A percentile compares a stretch with the other conserved stretches of the same genome.
Conservation (phyloP, 768 basidiomycete genomes). For the Pisolithus orientalis region DNA sequence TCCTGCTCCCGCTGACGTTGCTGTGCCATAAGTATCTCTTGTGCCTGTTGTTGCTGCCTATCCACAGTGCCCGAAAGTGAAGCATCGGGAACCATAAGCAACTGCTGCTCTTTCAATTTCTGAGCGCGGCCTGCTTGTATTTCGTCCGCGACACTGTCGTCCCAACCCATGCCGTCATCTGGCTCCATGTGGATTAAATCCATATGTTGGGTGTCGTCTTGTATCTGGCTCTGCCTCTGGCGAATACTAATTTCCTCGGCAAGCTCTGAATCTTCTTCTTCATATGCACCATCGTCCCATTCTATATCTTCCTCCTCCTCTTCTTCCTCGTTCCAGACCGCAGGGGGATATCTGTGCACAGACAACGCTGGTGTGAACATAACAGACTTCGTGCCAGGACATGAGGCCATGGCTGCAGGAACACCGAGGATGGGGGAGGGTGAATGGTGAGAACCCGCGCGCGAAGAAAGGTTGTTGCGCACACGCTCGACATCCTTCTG, state of each 20-base stretch:
- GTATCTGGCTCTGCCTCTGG: constrained; percentile 32
- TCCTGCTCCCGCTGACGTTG: constrained; percentile 31
- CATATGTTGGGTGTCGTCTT: constrained; percentile 22
- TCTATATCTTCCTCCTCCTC: constrained; percentile 48
- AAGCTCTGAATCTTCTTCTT: constrained; percentile 63
- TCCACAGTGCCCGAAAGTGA: constrained; percentile 31
- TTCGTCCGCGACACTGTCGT: constrained; percentile 57
- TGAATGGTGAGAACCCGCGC: constrained; percentile 42
- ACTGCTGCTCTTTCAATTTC: constrained; percentile 18
- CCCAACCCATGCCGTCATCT: constrained; percentile 88
- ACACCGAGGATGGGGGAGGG: constrained; percentile 41
- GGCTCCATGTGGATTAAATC: constrained; percentile 47
- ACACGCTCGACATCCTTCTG: constrained; percentile 53
- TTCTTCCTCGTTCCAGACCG: constrained; percentile 78
- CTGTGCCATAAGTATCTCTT: constrained; percentile 23
- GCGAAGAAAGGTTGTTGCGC: constrained; percentile 44
- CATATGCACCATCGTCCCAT: constrained; percentile 61
- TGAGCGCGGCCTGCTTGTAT: constrained; percentile 33
- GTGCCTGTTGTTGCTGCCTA: constrained; percentile 21
- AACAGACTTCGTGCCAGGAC: constrained; percentile 42
- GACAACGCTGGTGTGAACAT: constrained; percentile 64
- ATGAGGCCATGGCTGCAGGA: constrained; percentile 18
- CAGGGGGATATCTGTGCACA: constrained; percentile 73
- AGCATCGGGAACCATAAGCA: constrained; percentile 25
- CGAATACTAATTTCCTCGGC: constrained; percentile 45